Base-by-base conservation (phyloP, 2,329 filamentous ascomycete genomes). In the Trichoderma brevicompactum region DNA sequence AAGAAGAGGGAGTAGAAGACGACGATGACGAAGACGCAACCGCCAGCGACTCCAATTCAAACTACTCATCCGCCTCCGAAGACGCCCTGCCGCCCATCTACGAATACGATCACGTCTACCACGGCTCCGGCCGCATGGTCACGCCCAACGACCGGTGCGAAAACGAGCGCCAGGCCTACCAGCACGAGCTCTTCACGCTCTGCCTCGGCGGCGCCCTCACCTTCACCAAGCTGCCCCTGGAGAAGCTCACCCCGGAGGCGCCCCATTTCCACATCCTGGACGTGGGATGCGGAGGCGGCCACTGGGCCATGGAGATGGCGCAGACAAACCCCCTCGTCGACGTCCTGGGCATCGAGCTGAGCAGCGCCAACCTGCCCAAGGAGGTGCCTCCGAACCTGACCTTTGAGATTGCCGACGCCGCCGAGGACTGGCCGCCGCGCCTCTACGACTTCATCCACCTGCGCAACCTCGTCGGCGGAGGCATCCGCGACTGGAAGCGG, bases 371-470 rank as follows among this genome's bases (percentile, higher is more conserved):
- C 40, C 70, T 79, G 49, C 78, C 76, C 15, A 77, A 72, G 8
- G 72, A 75, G 32, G 82, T 88, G 7, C 86, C 87, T 7, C 80
- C 84, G 17, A 89, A 89, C 69, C 80, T 88, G 23, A 79, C 78
- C 4, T 89, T 88, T 71, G 77, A 85, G 65, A 81, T 89, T 44
- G 84, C 84, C 71, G 85, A 89, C 71, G 79, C 83, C 36, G 83
- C 86, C 67, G 78, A 84, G 34, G 76, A 73, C 4, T 82, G 79
- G 80, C 73, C 72, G 3, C 71, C 70, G 7, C 67, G 69, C 1
- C 69, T 70, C 2, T 76, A 75, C 62, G 80, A 82, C 69, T 80
- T 81, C 53, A 74, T 82, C 23, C 79, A 82, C 68, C 74, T 78
- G 65, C 78, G 80, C 46, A 77, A 79, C 69, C 69, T 79, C n/a